Evolutionary conservation across 371 early-diverging fungal species (phyloP).

Genomic region (Actinomortierella wolfii): DNA sequence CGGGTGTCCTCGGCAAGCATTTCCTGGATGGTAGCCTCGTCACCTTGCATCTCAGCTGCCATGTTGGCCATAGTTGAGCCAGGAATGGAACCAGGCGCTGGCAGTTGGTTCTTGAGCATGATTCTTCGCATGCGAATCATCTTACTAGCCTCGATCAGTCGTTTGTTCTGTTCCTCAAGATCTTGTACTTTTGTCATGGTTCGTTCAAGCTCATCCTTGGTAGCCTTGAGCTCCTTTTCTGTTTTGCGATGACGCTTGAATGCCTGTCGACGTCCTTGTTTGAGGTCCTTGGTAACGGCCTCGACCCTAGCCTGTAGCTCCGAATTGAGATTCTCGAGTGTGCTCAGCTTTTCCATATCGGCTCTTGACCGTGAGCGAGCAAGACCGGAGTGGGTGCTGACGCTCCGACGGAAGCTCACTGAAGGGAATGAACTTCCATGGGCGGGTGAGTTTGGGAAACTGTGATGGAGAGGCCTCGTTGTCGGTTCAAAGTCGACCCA

Average conservation of each 20-base stretch:
- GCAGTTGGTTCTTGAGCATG: conserved; percentile 37
- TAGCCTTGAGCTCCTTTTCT: conserved; percentile 39
- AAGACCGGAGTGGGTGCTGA: conserved; percentile 3
- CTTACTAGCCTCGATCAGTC: conserved; percentile 37
- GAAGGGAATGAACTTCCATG: not conserved
- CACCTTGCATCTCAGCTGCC: conserved; percentile 48
- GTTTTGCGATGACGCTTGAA: conserved; percentile 39
- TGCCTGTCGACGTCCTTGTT: conserved; percentile 33
- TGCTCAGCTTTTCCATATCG: conserved; percentile 43
- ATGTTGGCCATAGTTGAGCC: conserved; percentile 47
- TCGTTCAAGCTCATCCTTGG: conserved; percentile 25
- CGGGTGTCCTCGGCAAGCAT: conserved; percentile 40
- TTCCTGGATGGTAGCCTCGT: conserved; percentile 48
- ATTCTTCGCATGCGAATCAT: conserved; percentile 37
- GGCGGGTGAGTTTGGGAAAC: conserved; percentile 4
- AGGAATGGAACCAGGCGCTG: conserved; percentile 44
- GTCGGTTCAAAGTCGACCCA: conserved; percentile 25
- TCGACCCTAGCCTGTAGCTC: conserved; percentile 44
- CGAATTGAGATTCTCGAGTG: conserved; percentile 39
- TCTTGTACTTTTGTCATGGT: conserved; percentile 35
- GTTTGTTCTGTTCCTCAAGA: conserved; percentile 43
- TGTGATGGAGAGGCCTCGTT: conserved; percentile 7
- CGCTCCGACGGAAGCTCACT: conserved; percentile 21
- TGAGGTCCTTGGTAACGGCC: conserved; percentile 37
- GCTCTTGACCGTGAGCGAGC: conserved; percentile 25